A percentile compares a stretch with the other conserved stretches of the same genome.
These are phyloP conservation scores for Adansonia rubrostipa DNA, from an alignment of 441 rosid genomes.

Conservation along the genomic window DNA sequence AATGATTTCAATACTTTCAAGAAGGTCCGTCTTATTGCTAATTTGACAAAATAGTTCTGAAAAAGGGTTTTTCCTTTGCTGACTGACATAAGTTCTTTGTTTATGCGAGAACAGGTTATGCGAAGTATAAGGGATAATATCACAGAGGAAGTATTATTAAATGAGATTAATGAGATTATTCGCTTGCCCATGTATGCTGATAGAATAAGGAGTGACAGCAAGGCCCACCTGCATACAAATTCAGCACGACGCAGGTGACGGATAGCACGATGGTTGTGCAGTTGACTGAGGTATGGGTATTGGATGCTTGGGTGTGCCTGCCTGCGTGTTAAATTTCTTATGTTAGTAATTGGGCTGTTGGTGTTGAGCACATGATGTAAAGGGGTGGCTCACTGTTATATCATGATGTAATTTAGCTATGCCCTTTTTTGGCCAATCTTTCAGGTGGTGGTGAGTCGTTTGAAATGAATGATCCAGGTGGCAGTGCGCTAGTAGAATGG, in stretches of 20 bases:
- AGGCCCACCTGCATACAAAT: constrained; percentile 53
- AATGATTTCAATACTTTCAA: constrained; percentile 88
- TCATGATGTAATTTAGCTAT: no score
- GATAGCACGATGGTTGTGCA: constrained; percentile 8
- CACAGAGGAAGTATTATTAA: constrained; percentile 85
- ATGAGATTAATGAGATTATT: constrained; percentile 84
- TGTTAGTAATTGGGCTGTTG: neutral
- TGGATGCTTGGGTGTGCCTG: neutral
- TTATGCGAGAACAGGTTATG: constrained; percentile 70
- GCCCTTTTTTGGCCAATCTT: neutral
- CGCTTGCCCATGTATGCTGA: constrained; percentile 97
- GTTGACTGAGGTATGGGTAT: neutral
- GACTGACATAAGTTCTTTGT: constrained; percentile 2
- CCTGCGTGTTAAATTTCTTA: constrained; percentile 3
- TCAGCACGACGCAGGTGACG: constrained; percentile 60
- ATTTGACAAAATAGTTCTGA: neutral
- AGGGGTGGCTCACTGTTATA: no score
- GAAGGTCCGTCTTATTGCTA: constrained; percentile 51
- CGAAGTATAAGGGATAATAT: constrained; percentile 94
- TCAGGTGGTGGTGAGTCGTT: no score
- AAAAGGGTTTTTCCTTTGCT: neutral
- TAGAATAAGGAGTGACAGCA: constrained; percentile 83
- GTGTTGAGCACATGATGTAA: constrained; percentile 10
- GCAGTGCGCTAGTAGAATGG: no score
- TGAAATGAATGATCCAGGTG: no score